Evolutionary conservation across 2,329 filamentous ascomycete species (phyloP).

Genomic region (Colletotrichum orbiculare): DNA sequence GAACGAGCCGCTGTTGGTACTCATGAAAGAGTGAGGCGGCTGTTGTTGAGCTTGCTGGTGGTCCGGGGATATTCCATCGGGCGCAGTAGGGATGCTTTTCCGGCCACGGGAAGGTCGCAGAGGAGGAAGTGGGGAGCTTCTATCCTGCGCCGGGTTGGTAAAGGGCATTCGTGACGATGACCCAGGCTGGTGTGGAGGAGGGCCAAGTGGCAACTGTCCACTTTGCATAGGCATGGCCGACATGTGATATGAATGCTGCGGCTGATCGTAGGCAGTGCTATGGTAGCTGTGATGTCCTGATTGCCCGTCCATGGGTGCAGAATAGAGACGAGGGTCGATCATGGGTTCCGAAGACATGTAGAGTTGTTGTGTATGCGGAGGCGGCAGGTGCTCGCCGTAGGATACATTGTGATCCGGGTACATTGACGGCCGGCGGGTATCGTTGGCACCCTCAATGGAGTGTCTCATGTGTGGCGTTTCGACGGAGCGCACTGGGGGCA

Average conservation of each 20-base stretch:
- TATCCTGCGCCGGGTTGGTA: conserved; percentile 34
- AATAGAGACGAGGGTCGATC: conserved; percentile 34
- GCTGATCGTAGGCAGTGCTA: conserved; percentile 25
- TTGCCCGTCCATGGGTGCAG: conserved; percentile 34
- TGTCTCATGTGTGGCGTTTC: conserved; percentile 34
- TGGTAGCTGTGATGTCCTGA: conserved; percentile 29
- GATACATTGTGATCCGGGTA: conserved; percentile 31
- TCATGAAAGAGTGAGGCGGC: conserved; percentile 30
- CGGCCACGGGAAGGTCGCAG: conserved; percentile 34
- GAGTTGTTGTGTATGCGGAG: conserved; percentile 26
- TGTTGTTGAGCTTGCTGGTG: conserved; percentile 28
- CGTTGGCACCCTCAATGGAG: conserved; percentile 27
- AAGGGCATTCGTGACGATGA: conserved; percentile 36
- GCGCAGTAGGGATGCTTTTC: conserved; percentile 23
- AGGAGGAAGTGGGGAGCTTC: conserved; percentile 35
- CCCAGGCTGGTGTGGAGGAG: conserved; percentile 25
- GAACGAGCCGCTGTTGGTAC: conserved; percentile 31
- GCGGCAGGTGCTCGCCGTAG: conserved; percentile 30
- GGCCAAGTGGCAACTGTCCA: conserved; percentile 23
- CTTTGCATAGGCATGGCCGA: conserved; percentile 26
- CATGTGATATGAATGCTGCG: conserved; percentile 31
- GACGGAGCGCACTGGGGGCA: conserved; percentile 33
- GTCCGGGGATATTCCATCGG: conserved; percentile 21
- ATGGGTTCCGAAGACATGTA: conserved; percentile 27
- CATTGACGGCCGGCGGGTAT: conserved; percentile 32